Base-by-base conservation (phyloP, 1,284 basidiomycete species). In the Ustilago lituana region DNA sequence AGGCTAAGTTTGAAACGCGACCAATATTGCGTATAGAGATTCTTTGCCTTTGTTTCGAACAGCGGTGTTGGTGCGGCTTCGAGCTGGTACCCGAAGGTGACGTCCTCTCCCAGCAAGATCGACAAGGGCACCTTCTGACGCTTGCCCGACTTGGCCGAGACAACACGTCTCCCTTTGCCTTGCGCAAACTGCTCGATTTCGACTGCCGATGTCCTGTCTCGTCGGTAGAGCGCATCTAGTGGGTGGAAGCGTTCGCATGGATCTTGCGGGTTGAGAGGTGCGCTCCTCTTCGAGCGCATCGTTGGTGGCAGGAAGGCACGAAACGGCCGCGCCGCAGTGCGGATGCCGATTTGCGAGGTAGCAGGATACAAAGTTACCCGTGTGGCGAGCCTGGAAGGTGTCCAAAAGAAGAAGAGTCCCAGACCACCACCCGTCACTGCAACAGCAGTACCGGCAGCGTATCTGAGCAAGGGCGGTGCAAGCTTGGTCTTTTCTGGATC, bases 331-430 rank as follows among this genome's bases (percentile, higher is more conserved):
- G 61, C 61, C 15, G 56, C 38, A 10, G 61, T 61, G 12, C 59
- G 55, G 22, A 62, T 58, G 24, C 62, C 62, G 19, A 69, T 49
- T 49, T 59, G 58, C 20, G 47, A 59, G 4, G 55, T 62, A 0
- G 71, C 62, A 11, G 71, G 71, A 26, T 73, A 65, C 31, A 73
- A 31, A 4, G 71, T 73, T 37, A 73, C 48, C 29, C 71, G 45
- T n/a, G 71, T 73, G 7, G 51, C 59, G 17, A 70, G 57, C 35
- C 71, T 48, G 22, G 62, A 58, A 11, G 71, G 71, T 7, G 58
- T 69, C 50, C 52, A 59, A 39, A 73, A 62, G 62, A 73, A 69
- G 48, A 73, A 73, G 19, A 66, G 8, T 11, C 66, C 66, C 0
- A 65, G 44, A 10, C 54, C 58, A 24, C 46, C 43, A 5, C 59